A percentile compares a stretch with the other conserved stretches of the same genome.
phyloP scores from a whole-genome alignment of 176 grass and related monocot genomes.

The Ananas comosus region DNA sequence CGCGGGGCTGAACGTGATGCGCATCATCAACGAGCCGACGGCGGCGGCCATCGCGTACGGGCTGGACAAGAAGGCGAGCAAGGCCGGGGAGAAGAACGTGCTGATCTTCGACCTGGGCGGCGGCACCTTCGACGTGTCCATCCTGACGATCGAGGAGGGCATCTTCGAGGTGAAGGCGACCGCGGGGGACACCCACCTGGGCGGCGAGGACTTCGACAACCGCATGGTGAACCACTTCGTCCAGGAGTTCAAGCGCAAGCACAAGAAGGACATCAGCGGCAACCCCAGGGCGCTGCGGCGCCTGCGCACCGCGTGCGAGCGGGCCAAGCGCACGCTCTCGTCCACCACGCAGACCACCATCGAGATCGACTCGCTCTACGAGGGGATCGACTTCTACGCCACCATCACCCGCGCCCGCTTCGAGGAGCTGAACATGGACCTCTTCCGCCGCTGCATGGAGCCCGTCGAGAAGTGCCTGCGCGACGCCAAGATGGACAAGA shows the following conservation, averaged over 20 bases:
- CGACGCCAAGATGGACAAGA: conserved; percentile 73
- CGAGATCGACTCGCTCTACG: conserved; percentile 55
- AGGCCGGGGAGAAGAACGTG: conserved; percentile 58
- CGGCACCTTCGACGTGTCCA: conserved; percentile 89
- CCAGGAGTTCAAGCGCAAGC: conserved; percentile 64
- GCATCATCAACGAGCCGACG: conserved; percentile 83
- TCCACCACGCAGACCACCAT: conserved; percentile 62
- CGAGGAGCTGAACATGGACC: conserved; percentile 82
- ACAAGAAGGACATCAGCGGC: conserved; percentile 76
- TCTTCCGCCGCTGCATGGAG: conserved; percentile 75
- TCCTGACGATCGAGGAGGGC: conserved; percentile 80
- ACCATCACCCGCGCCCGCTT: conserved; percentile 64
- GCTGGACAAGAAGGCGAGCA: conserved; percentile 53
- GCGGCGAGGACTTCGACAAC: conserved; percentile 87
- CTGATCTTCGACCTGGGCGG: conserved; percentile 91
- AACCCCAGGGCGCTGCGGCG: conserved; percentile 53
- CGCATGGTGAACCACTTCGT: conserved; percentile 71
- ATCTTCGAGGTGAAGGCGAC: conserved; percentile 83
- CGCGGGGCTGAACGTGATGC: conserved; percentile 66
- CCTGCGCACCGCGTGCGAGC: conserved; percentile 59
- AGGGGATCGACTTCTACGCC: conserved; percentile 63
- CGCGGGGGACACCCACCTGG: conserved; percentile 55
- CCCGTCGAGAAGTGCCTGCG: conserved; percentile 63
- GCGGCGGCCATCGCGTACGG: conserved; percentile 82
- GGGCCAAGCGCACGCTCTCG: conserved; percentile 68